These are phyloP conservation scores for Tagetes erecta DNA, from an alignment of 129 eudicot genomes.

Conservation along the genomic window DNA sequence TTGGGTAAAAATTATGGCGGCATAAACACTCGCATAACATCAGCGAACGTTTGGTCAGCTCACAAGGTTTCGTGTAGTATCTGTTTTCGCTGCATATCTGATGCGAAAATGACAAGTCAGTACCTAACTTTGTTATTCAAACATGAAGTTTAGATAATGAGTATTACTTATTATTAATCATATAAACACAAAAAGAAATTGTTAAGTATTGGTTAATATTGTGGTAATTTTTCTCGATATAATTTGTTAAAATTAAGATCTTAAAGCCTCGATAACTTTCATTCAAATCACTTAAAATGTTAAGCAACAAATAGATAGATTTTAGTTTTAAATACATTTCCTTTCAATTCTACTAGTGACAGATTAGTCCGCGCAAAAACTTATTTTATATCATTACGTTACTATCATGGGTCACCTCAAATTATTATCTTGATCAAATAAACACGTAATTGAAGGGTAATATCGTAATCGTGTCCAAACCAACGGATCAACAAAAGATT, in stretches of 20 bases:
- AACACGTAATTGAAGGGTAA: neutral
- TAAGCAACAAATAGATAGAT: too few species aligned
- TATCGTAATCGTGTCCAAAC: slow-evolving; percentile 7
- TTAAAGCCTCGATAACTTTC: too few species aligned
- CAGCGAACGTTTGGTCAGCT: neutral
- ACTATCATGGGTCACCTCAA: slow-evolving; percentile 21
- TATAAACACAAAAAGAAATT: neutral
- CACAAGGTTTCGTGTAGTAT: neutral
- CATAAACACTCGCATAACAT: neutral
- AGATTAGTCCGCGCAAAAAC: neutral
- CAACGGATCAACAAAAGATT: slow-evolving; percentile 15
- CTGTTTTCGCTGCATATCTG: neutral
- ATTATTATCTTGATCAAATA: neutral
- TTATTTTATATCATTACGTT: neutral
- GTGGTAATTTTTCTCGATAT: too few species aligned
- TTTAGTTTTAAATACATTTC: neutral
- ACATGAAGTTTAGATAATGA: neutral
- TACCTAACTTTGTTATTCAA: neutral
- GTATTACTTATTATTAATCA: neutral
- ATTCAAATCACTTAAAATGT: too few species aligned
- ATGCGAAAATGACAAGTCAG: neutral
- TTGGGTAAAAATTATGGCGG: neutral
- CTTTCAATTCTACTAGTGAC: neutral
- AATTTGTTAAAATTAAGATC: too few species aligned
- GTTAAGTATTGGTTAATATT: neutral